phyloP scores from a whole-genome alignment of 805 yeast genomes.

The Scheffersomyces ergatensis region DNA sequence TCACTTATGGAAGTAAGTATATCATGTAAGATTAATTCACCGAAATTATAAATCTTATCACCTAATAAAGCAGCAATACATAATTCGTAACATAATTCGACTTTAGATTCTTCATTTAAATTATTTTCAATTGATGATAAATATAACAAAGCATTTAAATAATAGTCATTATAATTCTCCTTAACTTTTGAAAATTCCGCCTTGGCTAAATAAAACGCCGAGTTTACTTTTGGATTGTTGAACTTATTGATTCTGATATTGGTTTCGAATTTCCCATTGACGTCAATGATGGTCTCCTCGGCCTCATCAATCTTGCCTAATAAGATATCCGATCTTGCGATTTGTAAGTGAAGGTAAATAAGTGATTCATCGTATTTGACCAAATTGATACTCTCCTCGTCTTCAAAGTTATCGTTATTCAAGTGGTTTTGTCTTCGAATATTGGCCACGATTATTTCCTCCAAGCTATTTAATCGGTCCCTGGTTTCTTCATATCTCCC shows the following conservation, averaged over 20 bases:
- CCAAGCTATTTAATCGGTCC: constrained; percentile 34
- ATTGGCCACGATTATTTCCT: constrained; percentile 21
- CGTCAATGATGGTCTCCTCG: constrained; percentile 62
- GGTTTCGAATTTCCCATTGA: constrained; percentile 55
- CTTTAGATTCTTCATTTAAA: constrained; percentile 33
- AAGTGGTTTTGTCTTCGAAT: constrained; percentile 26
- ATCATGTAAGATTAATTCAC: constrained; percentile 90
- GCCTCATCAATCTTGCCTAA: constrained; percentile 55
- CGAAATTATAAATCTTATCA: constrained; percentile 90
- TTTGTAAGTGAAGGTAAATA: constrained; percentile 53
- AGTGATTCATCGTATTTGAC: constrained; percentile 55
- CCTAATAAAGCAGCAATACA: constrained; percentile 87
- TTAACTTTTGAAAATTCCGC: constrained; percentile 73
- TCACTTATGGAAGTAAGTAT: constrained; percentile 53
- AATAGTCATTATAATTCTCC: constrained; percentile 77
- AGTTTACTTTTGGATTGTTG: constrained; percentile 57
- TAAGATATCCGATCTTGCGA: constrained; percentile 66
- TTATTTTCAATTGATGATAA: constrained; percentile 59
- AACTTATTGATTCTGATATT: constrained; percentile 23
- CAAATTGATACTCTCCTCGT: constrained; percentile 23
- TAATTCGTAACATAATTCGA: constrained; percentile 65
- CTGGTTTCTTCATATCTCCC: constrained; percentile 24
- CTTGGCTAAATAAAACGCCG: constrained; percentile 78
- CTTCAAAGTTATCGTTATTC: constrained; percentile 25
- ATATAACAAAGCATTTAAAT: constrained; percentile 76